Evolutionary conservation across 495 filamentous ascomycete species (phyloP), one percentile per base, ranked within the genome.

Genomic region (Xylaria nigripes): DNA sequence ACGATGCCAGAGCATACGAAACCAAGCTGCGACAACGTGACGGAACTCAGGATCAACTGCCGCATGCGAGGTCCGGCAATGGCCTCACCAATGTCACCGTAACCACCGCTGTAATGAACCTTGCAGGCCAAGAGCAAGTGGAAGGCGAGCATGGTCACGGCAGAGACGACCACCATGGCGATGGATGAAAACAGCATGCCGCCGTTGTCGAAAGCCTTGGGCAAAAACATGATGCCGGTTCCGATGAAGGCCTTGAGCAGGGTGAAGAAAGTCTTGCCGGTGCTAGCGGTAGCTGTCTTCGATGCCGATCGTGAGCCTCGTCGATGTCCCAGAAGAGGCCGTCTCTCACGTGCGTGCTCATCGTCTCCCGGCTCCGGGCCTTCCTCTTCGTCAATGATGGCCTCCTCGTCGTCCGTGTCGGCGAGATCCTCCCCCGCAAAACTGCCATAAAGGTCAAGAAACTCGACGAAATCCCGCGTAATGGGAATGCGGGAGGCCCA

Each of bases 351-450:
- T 6, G 56, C 59, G 15, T 43, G 51, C 19, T 60, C 61, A 22
- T 70, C 68, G 30, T 70, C 70, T 16, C 61, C 62, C 30, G 61
- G 62, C n/a, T 70, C 69, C 36, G 58, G 62, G 22, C 68, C 69
- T 16, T 72, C 78, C 19, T 72, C 76, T 9, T 68, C 71, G 0
- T 66, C 50, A 15, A 75, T 65, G 19, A 71, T 75, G 46, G 86
- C 83, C 36, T 83, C 78, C 47, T 86, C 83, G 34, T 83, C 78
- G 48, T 84, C 81, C 0, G 80, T 78, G 43, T 87, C 85, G 3
- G 69, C 78, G 12, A 88, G 73, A 53, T 87, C 84, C 59, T 88
- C 85, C 6, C 84, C 85, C 0, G 85, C 85, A 62, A 88, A 88
- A 45, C 75, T 78, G 0, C 84, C 84, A 62, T 87, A 88, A 6